Base-by-base conservation (phyloP, 2,329 filamentous ascomycete species). In the Xylaria polymorpha region DNA sequence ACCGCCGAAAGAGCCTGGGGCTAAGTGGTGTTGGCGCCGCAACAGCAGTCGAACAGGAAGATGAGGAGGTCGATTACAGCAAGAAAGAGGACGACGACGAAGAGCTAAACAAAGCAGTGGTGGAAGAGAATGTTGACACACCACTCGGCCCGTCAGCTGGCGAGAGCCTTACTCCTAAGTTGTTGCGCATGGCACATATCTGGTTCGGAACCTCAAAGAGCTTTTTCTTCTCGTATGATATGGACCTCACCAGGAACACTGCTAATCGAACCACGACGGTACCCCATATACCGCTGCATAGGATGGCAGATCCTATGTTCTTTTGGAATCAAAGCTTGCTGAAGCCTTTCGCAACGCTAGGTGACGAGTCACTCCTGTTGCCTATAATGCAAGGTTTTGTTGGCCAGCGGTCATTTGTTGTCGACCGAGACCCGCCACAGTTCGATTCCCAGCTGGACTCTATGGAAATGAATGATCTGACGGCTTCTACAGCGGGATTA, bases 151-250 rank as follows among this genome's bases (percentile, higher is more conserved):
- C 67, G 55, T 79, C 76, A 1, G 81, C 85, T 20, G 83, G 86
- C 4, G 81, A 85, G 64, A 85, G 84, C 46, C 81, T 98, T 39
- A 83, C 97, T 12, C 95, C 95, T 1, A 97, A 97, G 77, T 85
- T 98, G 46, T 80, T 99, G 50, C 88, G 92, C 48, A 97, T 93
- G 39, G 91, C 94, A 1, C 93, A 93, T 76, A 88, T 98, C 64
- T 88, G 97, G 69, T 95, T 98, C 77, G 90, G 92, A 0, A 87
- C 90, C 4, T 94, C 92, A 0, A 87, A 87, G 71, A 98, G 93
- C 79, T 98, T 98, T 80, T 98, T 92, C 83, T 99, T 95, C 79
- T 94, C 94, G 0, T 98, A 99, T 79, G 96, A 99, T 72, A 87
- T 95, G 78, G 94, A 99, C 78, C 88, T 99, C 60, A 98, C 96